Evolutionary conservation across 257 asterid genomes (phyloP), one percentile per base, ranked within the genome.

Genomic region (Coffea eugenioides): DNA sequence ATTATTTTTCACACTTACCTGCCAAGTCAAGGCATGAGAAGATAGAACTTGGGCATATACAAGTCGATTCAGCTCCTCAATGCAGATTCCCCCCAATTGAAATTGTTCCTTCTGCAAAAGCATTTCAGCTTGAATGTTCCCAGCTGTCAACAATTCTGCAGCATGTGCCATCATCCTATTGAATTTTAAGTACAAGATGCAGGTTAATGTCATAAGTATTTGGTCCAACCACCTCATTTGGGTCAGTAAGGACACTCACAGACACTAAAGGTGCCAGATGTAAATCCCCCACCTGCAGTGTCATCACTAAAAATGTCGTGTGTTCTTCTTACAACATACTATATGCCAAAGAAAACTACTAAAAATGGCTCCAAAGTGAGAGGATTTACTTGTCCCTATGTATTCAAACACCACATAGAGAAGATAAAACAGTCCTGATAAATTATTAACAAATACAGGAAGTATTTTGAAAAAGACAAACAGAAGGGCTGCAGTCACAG

Each of bases 21-120:
- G 96, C 99, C 99, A 95, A 41, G 99, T 95, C 91, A 93, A 85
- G 80, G 92, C 89, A 86, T 95, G 94, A 70, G 99, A 93, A 79
- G 97, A 93, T 76, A 95, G 88, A 76, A 93, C 91, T 91, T 93
- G 98, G 12, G 98, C 95, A 89, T 95, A 93, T 83, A 81, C 87
- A 79, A 95, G 90, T 66, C 94, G 91, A 81, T 91, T 90, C 79
- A 95, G 99, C 92, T 93, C 99, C 86, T 92, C 98, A 51, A 93
- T 87, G 93, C 94, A 88, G 85, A 93, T 88, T 82, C 98, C 97
- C 67, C 97, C 97, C 79, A 93, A 85, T 84, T 89, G 86, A 69
- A 89, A 77, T 39, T 83, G 92, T 77, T 91, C 89, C 84, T 88
- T 95, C 56, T 81, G 93, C 82, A 95, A 85, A 57, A 93, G 90